Percentiles rank a stretch among this genome's conserved stretches.
These are phyloP conservation scores for Pythium grandisporangium DNA, from an alignment of 352 stramenopile genomes.

Conservation along the genomic window DNA sequence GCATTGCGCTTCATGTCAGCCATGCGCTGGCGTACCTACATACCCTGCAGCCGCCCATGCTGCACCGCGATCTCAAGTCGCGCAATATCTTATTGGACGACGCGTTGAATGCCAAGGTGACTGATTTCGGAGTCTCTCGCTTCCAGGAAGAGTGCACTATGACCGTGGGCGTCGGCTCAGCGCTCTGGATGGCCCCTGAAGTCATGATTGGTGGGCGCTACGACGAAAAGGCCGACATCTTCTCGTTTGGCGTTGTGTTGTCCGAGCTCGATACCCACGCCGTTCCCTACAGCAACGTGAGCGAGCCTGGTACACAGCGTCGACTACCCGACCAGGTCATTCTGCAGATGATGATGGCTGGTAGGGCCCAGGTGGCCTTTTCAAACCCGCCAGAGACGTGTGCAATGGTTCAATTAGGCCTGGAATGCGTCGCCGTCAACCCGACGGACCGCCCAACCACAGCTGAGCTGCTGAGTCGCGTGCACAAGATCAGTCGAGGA, in stretches of 20 bases:
- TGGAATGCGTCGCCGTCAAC: conserved; percentile 16
- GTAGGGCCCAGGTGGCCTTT: conserved; percentile 24
- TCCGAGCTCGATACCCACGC: conserved; percentile 18
- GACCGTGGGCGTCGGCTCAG: conserved; percentile 25
- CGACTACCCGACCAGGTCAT: conserved; percentile 1
- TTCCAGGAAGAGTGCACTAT: conserved; percentile 19
- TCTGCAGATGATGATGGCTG: conserved; percentile 20
- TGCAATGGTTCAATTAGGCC: conserved; percentile 12
- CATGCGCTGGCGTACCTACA: conserved; percentile 1
- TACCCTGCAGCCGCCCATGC: conserved; percentile 5
- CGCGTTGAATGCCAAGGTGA: conserved; percentile 23
- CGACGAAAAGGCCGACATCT: conserved; percentile 15
- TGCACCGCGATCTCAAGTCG: conserved; percentile 38
- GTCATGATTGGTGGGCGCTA: conserved; percentile 25
- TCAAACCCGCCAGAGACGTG: conserved; percentile 6
- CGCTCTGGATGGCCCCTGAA: conserved; percentile 26
- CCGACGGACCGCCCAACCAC: conserved; percentile 19
- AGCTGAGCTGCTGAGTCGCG: conserved; percentile 17
- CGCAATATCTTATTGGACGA: conserved; percentile 21
- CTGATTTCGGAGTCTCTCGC: conserved; percentile 28
- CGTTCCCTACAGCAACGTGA: conserved; percentile 17
- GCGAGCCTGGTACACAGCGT: conserved; percentile 1
- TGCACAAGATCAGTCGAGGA: conserved; percentile 27
- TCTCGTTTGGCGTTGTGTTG: conserved; percentile 19
- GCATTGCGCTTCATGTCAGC: conserved; percentile 6